phyloP scores from a whole-genome alignment of 257 asterid genomes.

The Solanum chiquidenum region DNA sequence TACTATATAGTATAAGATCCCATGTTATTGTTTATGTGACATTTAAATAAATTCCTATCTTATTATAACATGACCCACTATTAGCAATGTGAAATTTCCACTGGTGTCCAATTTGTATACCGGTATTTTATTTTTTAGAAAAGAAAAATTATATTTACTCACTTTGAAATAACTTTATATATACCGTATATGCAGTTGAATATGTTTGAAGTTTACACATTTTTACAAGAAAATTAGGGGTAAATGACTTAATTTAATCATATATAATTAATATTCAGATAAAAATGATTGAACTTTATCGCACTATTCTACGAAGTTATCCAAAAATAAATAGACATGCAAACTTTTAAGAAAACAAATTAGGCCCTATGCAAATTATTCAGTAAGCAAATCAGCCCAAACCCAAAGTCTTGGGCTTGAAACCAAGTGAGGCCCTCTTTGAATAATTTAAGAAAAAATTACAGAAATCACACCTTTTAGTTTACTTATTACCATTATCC shows the following conservation, averaged over 20 bases:
- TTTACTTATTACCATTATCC: too few relatives aligned
- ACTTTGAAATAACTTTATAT: neutral
- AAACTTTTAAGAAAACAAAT: neutral
- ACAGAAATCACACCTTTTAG: too few relatives aligned
- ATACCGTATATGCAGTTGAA: neutral
- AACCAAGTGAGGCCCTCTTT: neutral
- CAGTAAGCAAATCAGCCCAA: neutral
- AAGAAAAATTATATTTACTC: neutral
- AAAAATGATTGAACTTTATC: neutral
- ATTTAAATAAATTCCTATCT: neutral
- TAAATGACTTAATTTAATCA: neutral
- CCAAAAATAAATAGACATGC: neutral
- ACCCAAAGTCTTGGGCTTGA: neutral
- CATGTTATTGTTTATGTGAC: neutral
- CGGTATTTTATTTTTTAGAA: neutral
- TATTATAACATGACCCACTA: neutral
- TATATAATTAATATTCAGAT: neutral
- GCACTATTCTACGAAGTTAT: neutral
- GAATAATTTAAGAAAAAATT: neutral
- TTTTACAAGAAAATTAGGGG: neutral
- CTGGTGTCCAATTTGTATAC: neutral
- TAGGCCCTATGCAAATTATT: neutral
- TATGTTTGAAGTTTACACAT: neutral
- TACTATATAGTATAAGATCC: neutral
- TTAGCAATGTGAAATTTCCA: neutral